Evolutionary conservation across 208 protist genomes (phyloP).

Genomic region (Willaertia magna): DNA sequence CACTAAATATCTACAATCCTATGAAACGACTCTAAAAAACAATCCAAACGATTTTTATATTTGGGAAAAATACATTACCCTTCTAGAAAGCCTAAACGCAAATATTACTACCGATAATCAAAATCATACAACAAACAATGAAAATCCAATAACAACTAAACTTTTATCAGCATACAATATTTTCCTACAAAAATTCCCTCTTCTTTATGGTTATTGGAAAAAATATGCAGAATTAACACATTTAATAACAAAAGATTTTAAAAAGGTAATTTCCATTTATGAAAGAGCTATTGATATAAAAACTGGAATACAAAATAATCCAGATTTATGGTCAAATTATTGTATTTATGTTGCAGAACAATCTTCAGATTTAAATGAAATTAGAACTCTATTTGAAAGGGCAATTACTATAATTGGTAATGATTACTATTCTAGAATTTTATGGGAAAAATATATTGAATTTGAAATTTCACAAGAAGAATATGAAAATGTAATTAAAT

Average conservation of each 20-base stretch:
- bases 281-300: neutral
- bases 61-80: neutral
- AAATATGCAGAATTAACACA: constrained; percentile 8
- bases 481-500: neutral
- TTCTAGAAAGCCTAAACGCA: neutral
- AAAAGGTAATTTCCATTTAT: neutral
- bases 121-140: too few relatives aligned
- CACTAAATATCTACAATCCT: neutral
- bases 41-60: neutral
- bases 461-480: neutral
- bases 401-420: neutral
- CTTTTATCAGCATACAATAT: neutral
- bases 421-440: neutral
- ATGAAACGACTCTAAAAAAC: neutral
- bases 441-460: constrained; percentile 14
- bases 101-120: too few relatives aligned
- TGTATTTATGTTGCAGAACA: neutral
- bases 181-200: neutral
- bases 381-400: constrained; percentile 5
- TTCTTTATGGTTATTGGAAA: constrained; percentile 16
- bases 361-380: neutral
- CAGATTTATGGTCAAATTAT: constrained; percentile 11
- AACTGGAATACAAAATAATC: neutral
- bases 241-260: neutral
- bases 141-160: neutral